These are phyloP conservation scores for Kwoniella pini DNA, from an alignment of 768 basidiomycete species.

Conservation along the genomic window DNA sequence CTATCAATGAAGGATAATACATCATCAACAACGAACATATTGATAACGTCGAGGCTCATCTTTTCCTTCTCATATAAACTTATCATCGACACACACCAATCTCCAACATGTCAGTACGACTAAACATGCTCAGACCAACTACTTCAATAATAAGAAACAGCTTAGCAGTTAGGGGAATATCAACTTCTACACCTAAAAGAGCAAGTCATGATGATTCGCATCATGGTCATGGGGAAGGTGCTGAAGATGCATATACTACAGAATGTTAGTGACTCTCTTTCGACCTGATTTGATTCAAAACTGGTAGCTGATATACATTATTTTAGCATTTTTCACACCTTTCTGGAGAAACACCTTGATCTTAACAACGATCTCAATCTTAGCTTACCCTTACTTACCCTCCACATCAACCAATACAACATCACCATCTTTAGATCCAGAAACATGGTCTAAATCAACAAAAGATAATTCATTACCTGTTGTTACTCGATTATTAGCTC, in stretches of 20 bases:
- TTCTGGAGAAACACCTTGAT: slow-evolving; percentile 52
- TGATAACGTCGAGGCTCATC: neutral
- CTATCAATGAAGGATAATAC: slow-evolving; percentile 3
- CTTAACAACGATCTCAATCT: slow-evolving; percentile 37
- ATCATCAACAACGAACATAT: neutral
- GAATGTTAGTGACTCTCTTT: slow-evolving; percentile 26
- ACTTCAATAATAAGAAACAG: neutral
- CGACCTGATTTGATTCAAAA: neutral
- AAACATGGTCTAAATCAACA: slow-evolving; percentile 20
- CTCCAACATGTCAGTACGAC: slow-evolving; percentile 16
- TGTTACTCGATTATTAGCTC: slow-evolving; percentile 51
- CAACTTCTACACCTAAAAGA: slow-evolving; percentile 11
- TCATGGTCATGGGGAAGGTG: slow-evolving; percentile 22
- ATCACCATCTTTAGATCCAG: slow-evolving; percentile 39
- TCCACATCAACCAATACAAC: slow-evolving; percentile 38
- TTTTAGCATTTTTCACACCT: slow-evolving; percentile 53
- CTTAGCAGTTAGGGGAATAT: slow-evolving; percentile 1
- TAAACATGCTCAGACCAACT: slow-evolving; percentile 11
- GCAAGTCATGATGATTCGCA: slow-evolving; percentile 28
- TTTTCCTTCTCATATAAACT: too few species aligned
- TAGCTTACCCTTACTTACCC: slow-evolving; percentile 51
- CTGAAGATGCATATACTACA: slow-evolving; percentile 27
- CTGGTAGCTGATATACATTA: neutral
- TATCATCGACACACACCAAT: neutral
- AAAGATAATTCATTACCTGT: slow-evolving; percentile 30